These are phyloP conservation scores for Ilyonectria robusta DNA, from an alignment of 2,329 filamentous ascomycete genomes.

Conservation along the genomic window DNA sequence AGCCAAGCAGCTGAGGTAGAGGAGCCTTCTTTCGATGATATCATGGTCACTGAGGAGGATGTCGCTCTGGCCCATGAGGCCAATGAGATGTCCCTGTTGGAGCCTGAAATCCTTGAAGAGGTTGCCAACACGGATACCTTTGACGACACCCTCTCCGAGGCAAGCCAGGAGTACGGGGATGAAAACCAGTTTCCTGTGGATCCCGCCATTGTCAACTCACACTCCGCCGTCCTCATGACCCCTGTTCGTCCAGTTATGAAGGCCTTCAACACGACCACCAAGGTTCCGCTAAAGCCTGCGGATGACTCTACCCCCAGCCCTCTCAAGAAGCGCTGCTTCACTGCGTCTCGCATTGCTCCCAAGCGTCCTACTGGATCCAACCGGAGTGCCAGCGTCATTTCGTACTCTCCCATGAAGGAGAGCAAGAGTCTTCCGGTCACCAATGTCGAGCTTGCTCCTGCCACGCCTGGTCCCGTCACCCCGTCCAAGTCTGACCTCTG, in stretches of 20 bases:
- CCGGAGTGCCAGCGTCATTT: constrained; percentile 67
- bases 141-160: constrained; percentile 69
- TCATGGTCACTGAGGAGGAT: constrained; percentile 68
- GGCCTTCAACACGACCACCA: constrained; percentile 79
- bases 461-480: constrained; percentile 51
- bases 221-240: constrained; percentile 62
- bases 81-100: constrained; percentile 71
- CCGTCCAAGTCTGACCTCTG: constrained; percentile 67
- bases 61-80: constrained; percentile 71
- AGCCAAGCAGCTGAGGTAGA: constrained; percentile 43
- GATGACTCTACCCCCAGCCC: constrained; percentile 69
- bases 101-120: constrained; percentile 58
- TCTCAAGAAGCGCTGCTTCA: constrained; percentile 65
- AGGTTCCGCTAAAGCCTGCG: constrained; percentile 80
- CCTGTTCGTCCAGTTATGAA: constrained; percentile 68
- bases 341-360: constrained; percentile 62
- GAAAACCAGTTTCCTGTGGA: constrained; percentile 74
- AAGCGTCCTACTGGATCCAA: constrained; percentile 59
- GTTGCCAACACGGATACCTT: constrained; percentile 51
- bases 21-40: constrained; percentile 58
- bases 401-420: constrained; percentile 67
- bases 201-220: constrained; percentile 55
- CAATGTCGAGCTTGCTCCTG: constrained; percentile 46
- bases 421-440: constrained; percentile 46
- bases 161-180: constrained; percentile 76